Evolutionary conservation across 768 basidiomycete species (phyloP).

Genomic region (Coprinopsis sp.): DNA sequence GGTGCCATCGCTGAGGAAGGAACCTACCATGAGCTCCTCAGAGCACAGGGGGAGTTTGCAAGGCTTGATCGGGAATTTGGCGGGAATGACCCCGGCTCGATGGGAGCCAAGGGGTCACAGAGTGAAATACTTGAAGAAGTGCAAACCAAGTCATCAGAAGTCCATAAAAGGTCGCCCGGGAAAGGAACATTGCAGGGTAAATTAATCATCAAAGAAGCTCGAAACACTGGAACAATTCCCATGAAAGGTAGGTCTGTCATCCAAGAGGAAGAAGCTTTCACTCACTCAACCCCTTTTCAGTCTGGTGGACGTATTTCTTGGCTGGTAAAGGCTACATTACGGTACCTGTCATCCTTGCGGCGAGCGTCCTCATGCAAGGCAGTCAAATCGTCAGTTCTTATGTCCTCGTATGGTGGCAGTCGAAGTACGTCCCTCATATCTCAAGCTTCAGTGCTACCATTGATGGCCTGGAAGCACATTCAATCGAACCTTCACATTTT

Average conservation of each 20-base stretch:
- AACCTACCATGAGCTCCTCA: conserved; percentile 49
- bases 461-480: too few relatives aligned
- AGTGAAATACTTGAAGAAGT: conserved; percentile 4
- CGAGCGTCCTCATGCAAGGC: conserved; percentile 55
- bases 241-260: conserved; percentile 32
- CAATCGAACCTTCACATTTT: conserved; percentile 48
- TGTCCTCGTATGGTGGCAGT: conserved; percentile 71
- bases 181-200: conserved; percentile 63
- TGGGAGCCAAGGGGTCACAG: conserved; percentile 6
- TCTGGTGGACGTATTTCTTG: conserved; percentile 54
- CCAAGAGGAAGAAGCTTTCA: neutral
- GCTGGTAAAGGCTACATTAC: conserved; percentile 52
- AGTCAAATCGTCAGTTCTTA: conserved; percentile 60
- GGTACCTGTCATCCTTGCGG: conserved; percentile 44
- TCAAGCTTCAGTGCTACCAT: too few relatives aligned
- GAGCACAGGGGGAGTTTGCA: conserved; percentile 48
- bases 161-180: conserved; percentile 26
- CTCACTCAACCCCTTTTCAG: conserved; percentile 26
- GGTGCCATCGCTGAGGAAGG: conserved; percentile 74
- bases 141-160: conserved; percentile 1
- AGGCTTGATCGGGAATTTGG: conserved; percentile 60
- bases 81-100: conserved; percentile 36
- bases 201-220: conserved; percentile 59
- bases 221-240: conserved; percentile 61
- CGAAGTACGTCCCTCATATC: conserved; percentile 41